Base-by-base conservation (phyloP, 2,329 filamentous ascomycete species). In the Fusarium nelsonii region DNA sequence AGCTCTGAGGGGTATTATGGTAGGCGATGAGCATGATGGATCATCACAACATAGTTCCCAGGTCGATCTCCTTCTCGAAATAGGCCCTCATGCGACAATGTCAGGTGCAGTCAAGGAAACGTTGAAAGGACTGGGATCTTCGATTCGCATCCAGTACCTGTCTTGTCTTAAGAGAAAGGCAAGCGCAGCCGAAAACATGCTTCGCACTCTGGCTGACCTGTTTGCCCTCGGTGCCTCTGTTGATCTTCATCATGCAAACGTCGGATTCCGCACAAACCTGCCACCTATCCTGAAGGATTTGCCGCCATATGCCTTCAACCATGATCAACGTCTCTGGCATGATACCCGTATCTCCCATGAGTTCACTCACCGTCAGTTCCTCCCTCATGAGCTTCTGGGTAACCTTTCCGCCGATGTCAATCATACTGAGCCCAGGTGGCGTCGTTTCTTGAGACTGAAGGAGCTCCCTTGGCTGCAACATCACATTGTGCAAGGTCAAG, bases 281-380 rank as follows among this genome's bases (percentile, higher is more conserved):
- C 32, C 51, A 7, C 12, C 23, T 20, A 44, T 54, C 32, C 8
- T 54, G n/a, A 54, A 23, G 9, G 64, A 70, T n/a, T 50, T 83
- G 0, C 81, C 82, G 2, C 65, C 68, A 4, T 84, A 84, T 64
- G 69, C 75, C 0, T 84, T 81, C 80, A 75, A 83, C 44, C 79
- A 83, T 57, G 62, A 32, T n/a, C 41, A 61, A 52, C 41, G 48
- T 56, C 28, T 58, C 28, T 56, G 53, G 53, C 44, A 48, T 18
- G 53, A 56, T 30, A 15, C 36, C 10, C 45, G 44, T 3, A 18
- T 51, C 5, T 51, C 44, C 20, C 32, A 28, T 6, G 54, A 41
- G 37, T 41, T 34, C 23, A 41, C 20, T 5, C 37, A 51, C 6
- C 54, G 37, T 4, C 36, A 34, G 5, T 58, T 43, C 20, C 44